A percentile compares a stretch with the other conserved stretches of the same genome.
phyloP scores from a whole-genome alignment of 345 rosid species.

The Rhodamnia rubescens region DNA sequence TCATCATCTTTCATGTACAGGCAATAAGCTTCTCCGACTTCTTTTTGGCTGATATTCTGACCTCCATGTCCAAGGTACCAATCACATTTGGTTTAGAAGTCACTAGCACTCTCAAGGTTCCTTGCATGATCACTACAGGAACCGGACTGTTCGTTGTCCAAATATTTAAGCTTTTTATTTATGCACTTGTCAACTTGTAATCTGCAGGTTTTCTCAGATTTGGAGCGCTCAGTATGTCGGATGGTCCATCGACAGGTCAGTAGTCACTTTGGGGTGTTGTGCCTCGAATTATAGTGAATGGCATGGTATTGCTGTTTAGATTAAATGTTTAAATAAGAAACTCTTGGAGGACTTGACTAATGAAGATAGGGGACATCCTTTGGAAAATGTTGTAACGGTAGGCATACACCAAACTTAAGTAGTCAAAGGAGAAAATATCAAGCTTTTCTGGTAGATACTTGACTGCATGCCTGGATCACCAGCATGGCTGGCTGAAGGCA shows the following conservation, averaged over 20 bases:
- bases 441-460: not conserved
- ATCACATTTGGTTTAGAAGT: not conserved
- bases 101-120: not conserved
- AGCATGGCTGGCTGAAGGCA: not conserved
- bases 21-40: slow-evolving; percentile 82
- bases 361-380: not conserved
- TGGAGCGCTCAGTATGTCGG: slow-evolving; percentile 92
- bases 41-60: slow-evolving; percentile 86
- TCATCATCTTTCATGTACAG: slow-evolving; percentile 21
- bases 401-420: not conserved
- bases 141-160: not conserved
- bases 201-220: slow-evolving; percentile 81
- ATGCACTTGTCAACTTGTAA: not conserved
- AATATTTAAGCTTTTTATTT: not conserved
- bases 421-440: not conserved
- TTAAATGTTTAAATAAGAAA: not conserved
- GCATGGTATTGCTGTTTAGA: not conserved
- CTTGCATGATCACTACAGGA: not conserved
- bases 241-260: slow-evolving; percentile 93
- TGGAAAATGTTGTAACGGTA: not conserved
- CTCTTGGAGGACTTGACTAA: not conserved
- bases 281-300: not conserved
- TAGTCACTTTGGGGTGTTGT: not conserved
- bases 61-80: slow-evolving; percentile 91
- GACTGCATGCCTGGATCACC: not conserved